A percentile compares a stretch with the other conserved stretches of the same genome.
Evolutionary conservation across 768 basidiomycete genomes (phyloP).

Genomic region (Rhizopogon vinicolor): DNA sequence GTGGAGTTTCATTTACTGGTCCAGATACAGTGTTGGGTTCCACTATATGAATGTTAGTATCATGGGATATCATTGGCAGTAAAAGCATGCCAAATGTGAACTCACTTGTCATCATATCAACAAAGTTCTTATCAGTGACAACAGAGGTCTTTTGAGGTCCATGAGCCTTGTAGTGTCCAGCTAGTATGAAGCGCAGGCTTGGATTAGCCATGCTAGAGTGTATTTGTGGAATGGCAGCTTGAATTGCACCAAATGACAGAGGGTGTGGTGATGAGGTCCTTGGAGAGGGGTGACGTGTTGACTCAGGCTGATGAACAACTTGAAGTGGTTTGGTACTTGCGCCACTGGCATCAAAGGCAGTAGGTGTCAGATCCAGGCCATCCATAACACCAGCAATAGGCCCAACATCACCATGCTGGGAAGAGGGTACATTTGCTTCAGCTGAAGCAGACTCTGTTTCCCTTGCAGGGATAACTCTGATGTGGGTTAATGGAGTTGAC

Average conservation of each 20-base stretch:
- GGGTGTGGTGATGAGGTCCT: not conserved
- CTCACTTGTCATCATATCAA: not conserved
- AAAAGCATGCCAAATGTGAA: not conserved
- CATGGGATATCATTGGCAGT: not conserved
- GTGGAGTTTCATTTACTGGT: not conserved
- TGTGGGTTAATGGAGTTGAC: constrained; percentile 1
- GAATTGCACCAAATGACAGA: not conserved
- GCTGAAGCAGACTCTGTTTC: too few species aligned
- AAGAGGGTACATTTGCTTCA: not conserved
- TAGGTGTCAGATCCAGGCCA: not conserved
- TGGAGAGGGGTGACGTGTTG: not conserved
- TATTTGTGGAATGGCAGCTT: not conserved
- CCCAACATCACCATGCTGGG: not conserved
- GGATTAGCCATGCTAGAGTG: not conserved
- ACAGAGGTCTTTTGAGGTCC: not conserved
- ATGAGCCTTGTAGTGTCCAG: too few species aligned
- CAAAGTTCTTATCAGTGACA: not conserved
- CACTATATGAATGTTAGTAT: not conserved
- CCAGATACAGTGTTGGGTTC: not conserved
- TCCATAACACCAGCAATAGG: not conserved
- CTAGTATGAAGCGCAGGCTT: not conserved
- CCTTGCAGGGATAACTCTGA: not conserved
- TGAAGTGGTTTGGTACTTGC: not conserved
- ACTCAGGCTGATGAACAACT: not conserved
- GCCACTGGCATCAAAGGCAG: too few species aligned